Conservation (phyloP, 1,284 basidiomycete genomes). For the Boletus semigastroideus region DNA sequence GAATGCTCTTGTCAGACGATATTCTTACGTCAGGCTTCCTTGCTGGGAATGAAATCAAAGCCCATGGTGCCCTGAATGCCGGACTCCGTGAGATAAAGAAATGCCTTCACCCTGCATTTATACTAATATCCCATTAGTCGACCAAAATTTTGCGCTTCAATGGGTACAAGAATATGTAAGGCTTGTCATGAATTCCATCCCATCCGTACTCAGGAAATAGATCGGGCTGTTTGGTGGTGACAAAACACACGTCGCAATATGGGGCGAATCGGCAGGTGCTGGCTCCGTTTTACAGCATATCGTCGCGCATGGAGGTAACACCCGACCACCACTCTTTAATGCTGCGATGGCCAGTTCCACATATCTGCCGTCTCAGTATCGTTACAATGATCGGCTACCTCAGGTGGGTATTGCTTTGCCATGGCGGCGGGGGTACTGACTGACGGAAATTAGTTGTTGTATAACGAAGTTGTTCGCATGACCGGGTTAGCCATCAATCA, state of each 20-base stretch:
- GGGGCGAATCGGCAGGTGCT: slow-evolving; percentile 27
- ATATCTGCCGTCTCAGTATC: slow-evolving; percentile 29
- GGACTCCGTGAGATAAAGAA: slow-evolving; percentile 28
- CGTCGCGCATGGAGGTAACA: slow-evolving; percentile 19
- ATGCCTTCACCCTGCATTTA: background rate
- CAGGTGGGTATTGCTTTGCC: slow-evolving; percentile 6
- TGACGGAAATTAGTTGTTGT: slow-evolving; percentile 18
- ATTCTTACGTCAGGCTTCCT: slow-evolving; percentile 27
- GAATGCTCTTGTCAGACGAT: background rate
- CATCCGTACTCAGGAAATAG: slow-evolving; percentile 5
- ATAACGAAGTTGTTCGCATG: slow-evolving; percentile 13
- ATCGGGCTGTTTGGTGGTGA: slow-evolving; percentile 31
- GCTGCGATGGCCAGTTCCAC: slow-evolving; percentile 30
- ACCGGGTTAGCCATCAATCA: slow-evolving; percentile 12
- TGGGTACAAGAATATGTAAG: slow-evolving; percentile 34
- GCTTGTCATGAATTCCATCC: background rate
- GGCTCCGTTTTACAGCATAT: slow-evolving; percentile 24
- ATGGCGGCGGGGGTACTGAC: background rate
- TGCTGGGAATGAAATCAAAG: slow-evolving; percentile 26
- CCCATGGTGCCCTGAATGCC: slow-evolving; percentile 30
- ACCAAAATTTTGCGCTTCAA: slow-evolving; percentile 31
- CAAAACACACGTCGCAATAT: slow-evolving; percentile 29
- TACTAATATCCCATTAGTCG: slow-evolving; percentile 16
- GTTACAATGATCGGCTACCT: slow-evolving; percentile 22
- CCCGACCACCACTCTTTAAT: slow-evolving; percentile 20